Percentiles rank a stretch among this genome's conserved stretches.
These are phyloP conservation scores for Lipomyces chichibuensis DNA, from an alignment of 805 yeast species.

Conservation along the genomic window DNA sequence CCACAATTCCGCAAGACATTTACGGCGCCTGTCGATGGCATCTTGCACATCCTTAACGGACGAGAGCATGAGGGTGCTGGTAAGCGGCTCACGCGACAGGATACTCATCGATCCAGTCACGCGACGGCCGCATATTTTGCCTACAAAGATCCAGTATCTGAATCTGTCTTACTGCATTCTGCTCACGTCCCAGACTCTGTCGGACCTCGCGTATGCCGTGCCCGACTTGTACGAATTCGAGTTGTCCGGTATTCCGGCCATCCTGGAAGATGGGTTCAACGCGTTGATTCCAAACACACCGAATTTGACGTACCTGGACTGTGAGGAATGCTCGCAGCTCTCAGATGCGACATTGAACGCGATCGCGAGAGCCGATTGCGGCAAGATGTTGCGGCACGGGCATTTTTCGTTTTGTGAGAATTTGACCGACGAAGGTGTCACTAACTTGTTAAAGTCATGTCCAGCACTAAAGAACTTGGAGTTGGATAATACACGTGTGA, in stretches of 20 bases:
- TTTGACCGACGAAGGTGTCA: slow-evolving; percentile 23
- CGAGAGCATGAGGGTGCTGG: slow-evolving; percentile 12
- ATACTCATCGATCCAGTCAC: slow-evolving; percentile 12
- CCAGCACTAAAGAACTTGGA: slow-evolving; percentile 21
- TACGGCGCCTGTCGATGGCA: slow-evolving; percentile 17
- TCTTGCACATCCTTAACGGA: slow-evolving; percentile 19
- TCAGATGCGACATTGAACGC: slow-evolving; percentile 18
- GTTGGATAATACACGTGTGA: slow-evolving; percentile 25
- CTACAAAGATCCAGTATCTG: slow-evolving; percentile 12
- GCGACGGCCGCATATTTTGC: slow-evolving; percentile 7
- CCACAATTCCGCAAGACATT: slow-evolving; percentile 6
- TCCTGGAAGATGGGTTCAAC: slow-evolving; percentile 18
- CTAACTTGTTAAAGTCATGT: slow-evolving; percentile 7
- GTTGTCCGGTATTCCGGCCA: slow-evolving; percentile 7
- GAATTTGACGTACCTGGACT: slow-evolving; percentile 23
- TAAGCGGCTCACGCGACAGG: slow-evolving; percentile 16
- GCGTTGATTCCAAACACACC: slow-evolving; percentile 18
- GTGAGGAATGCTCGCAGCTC: slow-evolving; percentile 23
- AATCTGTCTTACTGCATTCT: slow-evolving; percentile 15
- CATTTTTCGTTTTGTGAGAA: slow-evolving; percentile 24
- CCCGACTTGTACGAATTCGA: slow-evolving; percentile 23
- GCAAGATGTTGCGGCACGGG: slow-evolving; percentile 10
- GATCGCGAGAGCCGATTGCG: slow-evolving; percentile 10
- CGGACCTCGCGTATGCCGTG: slow-evolving; percentile 11
- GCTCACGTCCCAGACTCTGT: slow-evolving; percentile 18